phyloP scores from a whole-genome alignment of 2,329 filamentous ascomycete species.

The Fusarium papillatum region DNA sequence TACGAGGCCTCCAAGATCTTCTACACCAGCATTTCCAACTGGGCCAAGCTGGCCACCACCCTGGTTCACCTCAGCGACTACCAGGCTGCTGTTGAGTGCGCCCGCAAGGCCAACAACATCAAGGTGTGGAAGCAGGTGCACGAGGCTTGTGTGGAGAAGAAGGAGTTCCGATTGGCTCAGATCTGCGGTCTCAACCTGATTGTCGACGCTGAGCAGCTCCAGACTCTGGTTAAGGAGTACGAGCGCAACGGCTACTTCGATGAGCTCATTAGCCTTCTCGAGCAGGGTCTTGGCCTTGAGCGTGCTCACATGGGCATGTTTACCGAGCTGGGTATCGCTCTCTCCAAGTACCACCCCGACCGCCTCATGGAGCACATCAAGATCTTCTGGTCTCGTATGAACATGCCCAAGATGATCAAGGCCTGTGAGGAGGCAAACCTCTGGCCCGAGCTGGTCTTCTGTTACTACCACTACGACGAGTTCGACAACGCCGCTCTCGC shows the following conservation, averaged over 20 bases:
- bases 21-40: constrained; percentile 98
- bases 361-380: constrained; percentile 98
- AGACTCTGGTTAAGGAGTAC: constrained; percentile 95
- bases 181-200: constrained; percentile 99
- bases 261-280: constrained; percentile 93
- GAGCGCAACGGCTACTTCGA: constrained; percentile 98
- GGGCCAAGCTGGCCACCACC: constrained; percentile 98
- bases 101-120: constrained; percentile 98
- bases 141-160: constrained; percentile 95
- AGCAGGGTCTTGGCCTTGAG: constrained; percentile 95
- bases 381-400: constrained; percentile 98
- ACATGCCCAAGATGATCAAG: constrained; percentile 96
- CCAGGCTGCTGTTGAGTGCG: constrained; percentile 97
- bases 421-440: constrained; percentile 95
- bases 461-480: constrained; percentile 98
- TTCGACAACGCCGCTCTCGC: constrained; percentile 97
- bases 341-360: constrained; percentile 96
- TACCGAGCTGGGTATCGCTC: constrained; percentile 90
- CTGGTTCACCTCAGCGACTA: constrained; percentile 98
- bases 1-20: constrained; percentile 99
- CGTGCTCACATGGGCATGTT: constrained; percentile 98
- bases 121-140: constrained; percentile 99
- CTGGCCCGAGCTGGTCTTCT: constrained; percentile 98
- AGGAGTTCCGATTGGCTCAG: constrained; percentile 98
- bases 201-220: constrained; percentile 95